A percentile compares a stretch with the other conserved stretches of the same genome.
phyloP scores from a whole-genome alignment of 2,329 filamentous ascomycete genomes.

The Fusarium verticillioides region DNA sequence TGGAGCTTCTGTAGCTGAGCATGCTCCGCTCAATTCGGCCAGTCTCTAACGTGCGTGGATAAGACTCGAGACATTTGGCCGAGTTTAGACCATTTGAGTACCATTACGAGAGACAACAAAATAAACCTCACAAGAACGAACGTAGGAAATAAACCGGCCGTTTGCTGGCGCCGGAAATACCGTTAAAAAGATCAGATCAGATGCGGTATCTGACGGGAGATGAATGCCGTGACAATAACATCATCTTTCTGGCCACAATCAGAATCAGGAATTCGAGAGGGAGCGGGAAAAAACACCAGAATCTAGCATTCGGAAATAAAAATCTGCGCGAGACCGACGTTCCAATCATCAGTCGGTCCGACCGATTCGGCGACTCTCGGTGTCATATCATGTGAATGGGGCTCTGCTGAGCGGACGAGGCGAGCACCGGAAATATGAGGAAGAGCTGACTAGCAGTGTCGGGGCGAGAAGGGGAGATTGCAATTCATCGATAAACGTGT shows the following conservation, averaged over 20 bases:
- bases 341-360: constrained; percentile 29
- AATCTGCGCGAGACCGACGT: constrained; percentile 14
- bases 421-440: constrained; percentile 29
- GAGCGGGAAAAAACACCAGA: constrained; percentile 2
- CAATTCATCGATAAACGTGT: neutral
- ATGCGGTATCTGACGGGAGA: constrained; percentile 13
- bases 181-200: constrained; percentile 20
- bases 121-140: neutral
- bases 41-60: constrained; percentile 23
- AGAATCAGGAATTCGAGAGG: neutral
- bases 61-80: constrained; percentile 20
- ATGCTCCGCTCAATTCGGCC: constrained; percentile 23
- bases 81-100: constrained; percentile 27
- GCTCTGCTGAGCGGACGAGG: constrained; percentile 23
- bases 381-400: constrained; percentile 30
- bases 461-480: neutral
- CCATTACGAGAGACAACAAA: neutral
- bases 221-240: constrained; percentile 26
- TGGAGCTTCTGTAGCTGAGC: constrained; percentile 9
- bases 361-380: constrained; percentile 29
- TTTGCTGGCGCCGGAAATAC: constrained; percentile 3
- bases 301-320: constrained; percentile 25
- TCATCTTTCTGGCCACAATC: constrained; percentile 20
- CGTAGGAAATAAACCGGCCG: neutral
- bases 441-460: constrained; percentile 15